Conservation (phyloP, 306 rosid genomes). For the Senna siamea region DNA sequence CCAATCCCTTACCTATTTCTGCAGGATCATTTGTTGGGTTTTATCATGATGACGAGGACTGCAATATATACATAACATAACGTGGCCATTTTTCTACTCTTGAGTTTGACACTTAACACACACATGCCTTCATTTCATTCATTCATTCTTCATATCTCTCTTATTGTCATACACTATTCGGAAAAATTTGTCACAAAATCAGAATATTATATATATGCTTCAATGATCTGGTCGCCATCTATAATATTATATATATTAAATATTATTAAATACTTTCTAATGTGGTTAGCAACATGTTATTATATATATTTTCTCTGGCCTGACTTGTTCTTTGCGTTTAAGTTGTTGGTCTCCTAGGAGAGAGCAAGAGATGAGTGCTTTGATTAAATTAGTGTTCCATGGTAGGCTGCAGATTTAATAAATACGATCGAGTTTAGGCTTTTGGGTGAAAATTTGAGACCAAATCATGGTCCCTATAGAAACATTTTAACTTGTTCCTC, state of each 20-base stretch:
- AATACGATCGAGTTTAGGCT: not conserved
- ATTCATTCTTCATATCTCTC: not conserved
- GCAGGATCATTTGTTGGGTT: not conserved
- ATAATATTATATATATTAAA: too few species aligned
- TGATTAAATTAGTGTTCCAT: conserved; percentile 16
- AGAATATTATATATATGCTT: too few species aligned
- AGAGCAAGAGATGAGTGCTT: conserved; percentile 20
- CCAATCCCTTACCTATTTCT: not conserved
- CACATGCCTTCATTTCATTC: not conserved
- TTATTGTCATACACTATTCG: too few species aligned
- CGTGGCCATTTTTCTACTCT: not conserved
- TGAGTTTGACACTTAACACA: not conserved
- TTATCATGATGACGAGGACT: conserved; percentile 15
- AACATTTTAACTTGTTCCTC: conserved; percentile 25
- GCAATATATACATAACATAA: not conserved
- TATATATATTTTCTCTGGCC: conserved; percentile 14
- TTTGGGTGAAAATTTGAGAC: conserved; percentile 29
- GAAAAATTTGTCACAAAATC: too few species aligned
- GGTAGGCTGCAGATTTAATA: conserved; percentile 14
- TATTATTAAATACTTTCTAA: not conserved
- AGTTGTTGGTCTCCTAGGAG: conserved; percentile 38
- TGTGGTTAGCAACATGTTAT: conserved; percentile 13
- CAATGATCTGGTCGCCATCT: too few species aligned
- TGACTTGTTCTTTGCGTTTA: conserved; percentile 21
- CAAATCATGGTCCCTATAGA: conserved; percentile 39